Evolutionary conservation across 2,329 filamentous ascomycete species (phyloP).

Genomic region (Xylaria sp.): DNA sequence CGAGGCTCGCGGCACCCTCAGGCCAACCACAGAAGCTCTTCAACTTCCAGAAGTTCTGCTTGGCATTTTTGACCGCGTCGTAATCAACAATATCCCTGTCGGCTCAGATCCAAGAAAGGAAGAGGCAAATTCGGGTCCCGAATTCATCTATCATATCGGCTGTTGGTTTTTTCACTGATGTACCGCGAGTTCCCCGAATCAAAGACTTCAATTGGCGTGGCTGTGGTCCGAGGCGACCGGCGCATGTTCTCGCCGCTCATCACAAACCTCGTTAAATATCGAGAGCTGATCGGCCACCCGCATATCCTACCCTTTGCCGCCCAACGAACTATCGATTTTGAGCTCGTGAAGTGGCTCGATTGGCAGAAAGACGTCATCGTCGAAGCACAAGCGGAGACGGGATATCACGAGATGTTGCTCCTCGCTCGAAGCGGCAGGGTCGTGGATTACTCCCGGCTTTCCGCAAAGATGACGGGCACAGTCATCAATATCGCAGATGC

Average conservation of each 20-base stretch:
- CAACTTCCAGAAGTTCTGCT: not conserved
- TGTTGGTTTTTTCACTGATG: not conserved
- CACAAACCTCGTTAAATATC: not conserved
- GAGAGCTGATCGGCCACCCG: not conserved
- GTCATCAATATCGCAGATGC: not conserved
- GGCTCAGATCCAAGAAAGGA: not conserved
- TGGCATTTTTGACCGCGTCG: not conserved
- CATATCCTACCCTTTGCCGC: not conserved
- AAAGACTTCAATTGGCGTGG: not conserved
- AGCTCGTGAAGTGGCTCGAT: not conserved
- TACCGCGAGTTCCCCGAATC: not conserved
- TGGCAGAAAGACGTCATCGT: not conserved
- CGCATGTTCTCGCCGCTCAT: not conserved
- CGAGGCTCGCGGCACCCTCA: not conserved
- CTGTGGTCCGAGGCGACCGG: not conserved
- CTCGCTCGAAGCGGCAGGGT: not conserved
- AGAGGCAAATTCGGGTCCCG: not conserved
- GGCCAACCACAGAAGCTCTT: not conserved
- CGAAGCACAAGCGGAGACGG: not conserved
- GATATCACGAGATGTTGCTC: not conserved
- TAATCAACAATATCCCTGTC: not conserved
- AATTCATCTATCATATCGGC: not conserved
- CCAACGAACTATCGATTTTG: not conserved
- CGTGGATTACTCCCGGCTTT: not conserved
- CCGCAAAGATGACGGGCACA: not conserved